phyloP scores from a whole-genome alignment of 345 rosid species.

The Boechera stricta region DNA sequence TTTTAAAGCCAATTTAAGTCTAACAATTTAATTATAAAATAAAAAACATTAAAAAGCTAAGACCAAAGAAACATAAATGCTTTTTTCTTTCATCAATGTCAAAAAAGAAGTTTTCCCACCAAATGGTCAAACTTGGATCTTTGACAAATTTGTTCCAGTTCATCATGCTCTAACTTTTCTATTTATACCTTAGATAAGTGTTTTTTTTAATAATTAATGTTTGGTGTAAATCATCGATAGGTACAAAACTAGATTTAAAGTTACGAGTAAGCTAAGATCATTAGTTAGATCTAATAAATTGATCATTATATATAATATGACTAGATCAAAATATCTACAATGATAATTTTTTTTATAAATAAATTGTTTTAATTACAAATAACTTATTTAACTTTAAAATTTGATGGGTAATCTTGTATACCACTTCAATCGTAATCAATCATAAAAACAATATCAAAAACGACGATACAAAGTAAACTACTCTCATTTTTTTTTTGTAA shows the following conservation, averaged over 20 bases:
- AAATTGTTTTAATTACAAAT: no score
- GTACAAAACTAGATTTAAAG: background rate
- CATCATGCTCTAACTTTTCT: conserved; percentile 33
- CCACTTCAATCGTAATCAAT: no score
- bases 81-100: conserved; percentile 44
- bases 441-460: no score
- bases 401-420: no score
- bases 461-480: no score
- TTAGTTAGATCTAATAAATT: background rate
- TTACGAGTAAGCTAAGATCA: background rate
- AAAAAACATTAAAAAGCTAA: conserved; percentile 24
- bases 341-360: no score
- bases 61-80: conserved; percentile 45
- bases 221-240: background rate
- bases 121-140: conserved; percentile 47
- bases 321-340: no score
- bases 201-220: no score
- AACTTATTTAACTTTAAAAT: no score
- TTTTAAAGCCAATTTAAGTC: conserved; percentile 25
- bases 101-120: conserved; percentile 44
- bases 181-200: background rate
- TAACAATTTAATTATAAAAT: conserved; percentile 20
- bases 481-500: no score
- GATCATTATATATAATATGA: no score
- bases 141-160: conserved; percentile 39